Percentiles rank a stretch among this genome's conserved stretches.
These are phyloP conservation scores for Fimicolochytrium jonesii DNA, from an alignment of 192 early-diverging fungal species.

Conservation along the genomic window DNA sequence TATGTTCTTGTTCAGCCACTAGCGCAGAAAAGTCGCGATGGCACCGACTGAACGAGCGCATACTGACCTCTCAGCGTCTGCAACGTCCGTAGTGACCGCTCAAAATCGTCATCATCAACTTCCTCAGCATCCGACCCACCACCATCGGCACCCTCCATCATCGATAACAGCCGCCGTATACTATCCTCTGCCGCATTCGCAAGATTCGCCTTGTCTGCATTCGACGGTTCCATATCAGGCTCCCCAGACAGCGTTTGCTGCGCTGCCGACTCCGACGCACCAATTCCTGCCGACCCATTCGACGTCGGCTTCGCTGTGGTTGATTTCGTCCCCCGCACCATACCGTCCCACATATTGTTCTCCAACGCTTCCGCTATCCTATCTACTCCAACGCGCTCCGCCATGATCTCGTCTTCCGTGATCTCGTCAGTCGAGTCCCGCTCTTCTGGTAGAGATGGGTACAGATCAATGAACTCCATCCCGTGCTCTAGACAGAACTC, in stretches of 20 bases:
- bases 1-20: background rate
- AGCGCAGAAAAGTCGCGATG: background rate
- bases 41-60: background rate
- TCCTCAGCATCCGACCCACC: constrained; percentile 14
- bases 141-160: background rate
- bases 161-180: background rate
- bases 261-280: background rate
- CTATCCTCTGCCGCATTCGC: background rate
- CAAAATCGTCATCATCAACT: constrained; percentile 51
- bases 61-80: constrained; percentile 47
- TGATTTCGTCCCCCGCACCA: constrained; percentile 21
- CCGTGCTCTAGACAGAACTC: constrained; percentile 61
- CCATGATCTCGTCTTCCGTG: constrained; percentile 28
- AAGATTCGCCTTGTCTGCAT: background rate
- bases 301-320: background rate
- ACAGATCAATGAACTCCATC: constrained; percentile 62
- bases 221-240: background rate
- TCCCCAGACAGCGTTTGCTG: background rate
- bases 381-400: constrained; percentile 50
- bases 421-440: background rate
- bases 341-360: constrained; percentile 65
- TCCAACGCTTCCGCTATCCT: constrained; percentile 59
- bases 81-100: constrained; percentile 42
- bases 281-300: background rate
- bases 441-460: constrained; percentile 17